These are phyloP conservation scores for Sclerotiophoma versabilis DNA, from an alignment of 2,329 filamentous ascomycete species.

Conservation along the genomic window DNA sequence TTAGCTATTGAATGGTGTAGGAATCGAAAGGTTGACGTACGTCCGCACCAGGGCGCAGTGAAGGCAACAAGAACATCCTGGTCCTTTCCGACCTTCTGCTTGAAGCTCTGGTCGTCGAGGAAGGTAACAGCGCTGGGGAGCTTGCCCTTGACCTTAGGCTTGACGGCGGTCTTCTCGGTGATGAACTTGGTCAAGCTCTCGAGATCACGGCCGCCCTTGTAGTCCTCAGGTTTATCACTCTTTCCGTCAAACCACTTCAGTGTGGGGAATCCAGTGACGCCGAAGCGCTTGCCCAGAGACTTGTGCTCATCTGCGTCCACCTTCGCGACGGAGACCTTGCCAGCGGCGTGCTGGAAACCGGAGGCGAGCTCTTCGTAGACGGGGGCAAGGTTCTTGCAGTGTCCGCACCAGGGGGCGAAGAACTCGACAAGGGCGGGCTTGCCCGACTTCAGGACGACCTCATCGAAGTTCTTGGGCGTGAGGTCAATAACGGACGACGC, in stretches of 20 bases:
- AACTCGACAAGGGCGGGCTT: slow-evolving; percentile 98
- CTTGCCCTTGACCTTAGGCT: slow-evolving; percentile 76
- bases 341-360: slow-evolving; percentile 74
- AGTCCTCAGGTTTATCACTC: slow-evolving; percentile 83
- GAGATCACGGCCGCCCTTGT: slow-evolving; percentile 84
- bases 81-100: slow-evolving; percentile 77
- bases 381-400: slow-evolving; percentile 97
- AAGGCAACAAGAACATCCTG: slow-evolving; percentile 95
- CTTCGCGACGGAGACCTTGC: slow-evolving; percentile 87
- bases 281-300: slow-evolving; percentile 82
- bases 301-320: slow-evolving; percentile 94
- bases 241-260: slow-evolving; percentile 98
- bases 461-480: slow-evolving; percentile 88
- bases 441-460: slow-evolving; percentile 84
- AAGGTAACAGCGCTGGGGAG: slow-evolving; percentile 78
- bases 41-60: slow-evolving; percentile 97
- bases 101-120: slow-evolving; percentile 82
- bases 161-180: slow-evolving; percentile 83
- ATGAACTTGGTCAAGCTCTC: slow-evolving; percentile 85
- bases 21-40: slow-evolving; percentile 65
- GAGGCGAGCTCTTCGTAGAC: slow-evolving; percentile 89
- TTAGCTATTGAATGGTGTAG: slow-evolving; percentile 12
- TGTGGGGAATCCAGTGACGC: slow-evolving; percentile 93
- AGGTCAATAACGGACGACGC: slow-evolving; percentile 90
- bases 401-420: slow-evolving; percentile 98